phyloP scores from a whole-genome alignment of 1,284 basidiomycete species.

The Wolfiporia cocos region DNA sequence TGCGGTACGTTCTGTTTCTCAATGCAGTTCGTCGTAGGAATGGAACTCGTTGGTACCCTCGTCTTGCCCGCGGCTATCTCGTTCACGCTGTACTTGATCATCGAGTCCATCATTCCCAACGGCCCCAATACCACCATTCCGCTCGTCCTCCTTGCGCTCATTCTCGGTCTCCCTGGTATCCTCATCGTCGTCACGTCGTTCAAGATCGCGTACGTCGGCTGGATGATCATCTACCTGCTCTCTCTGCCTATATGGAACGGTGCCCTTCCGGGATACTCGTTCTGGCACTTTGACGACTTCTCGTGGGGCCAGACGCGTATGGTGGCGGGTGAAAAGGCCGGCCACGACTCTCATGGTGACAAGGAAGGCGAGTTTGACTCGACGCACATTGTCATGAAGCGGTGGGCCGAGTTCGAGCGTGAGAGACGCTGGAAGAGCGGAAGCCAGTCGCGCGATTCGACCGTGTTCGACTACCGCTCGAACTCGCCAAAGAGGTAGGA shows the following conservation, averaged over 20 bases:
- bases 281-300: conserved; percentile 99
- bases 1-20: conserved; percentile 97
- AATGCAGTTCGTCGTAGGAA: conserved; percentile 96
- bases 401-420: conserved; percentile 98
- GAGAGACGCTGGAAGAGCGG: conserved; percentile 92
- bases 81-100: conserved; percentile 91
- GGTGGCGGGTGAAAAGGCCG: conserved; percentile 66
- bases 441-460: conserved; percentile 77
- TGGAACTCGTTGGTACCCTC: conserved; percentile 95
- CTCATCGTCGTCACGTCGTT: conserved; percentile 93
- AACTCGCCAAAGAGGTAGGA: conserved; percentile 54
- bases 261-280: conserved; percentile 88
- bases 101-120: conserved; percentile 78
- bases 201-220: conserved; percentile 91
- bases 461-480: conserved; percentile 47
- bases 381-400: conserved; percentile 96
- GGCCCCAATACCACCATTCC: conserved; percentile 84
- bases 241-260: conserved; percentile 97
- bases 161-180: conserved; percentile 93
- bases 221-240: conserved; percentile 94
- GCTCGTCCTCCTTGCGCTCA: conserved; percentile 88
- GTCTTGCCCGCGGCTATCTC: conserved; percentile 97
- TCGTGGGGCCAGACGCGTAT: conserved; percentile 97
- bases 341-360: conserved; percentile 62
- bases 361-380: conserved; percentile 98